Percentiles rank a stretch among this genome's conserved stretches.
Conservation (phyloP, 305 asterid genomes). For the Fraxinus angustifolia region DNA sequence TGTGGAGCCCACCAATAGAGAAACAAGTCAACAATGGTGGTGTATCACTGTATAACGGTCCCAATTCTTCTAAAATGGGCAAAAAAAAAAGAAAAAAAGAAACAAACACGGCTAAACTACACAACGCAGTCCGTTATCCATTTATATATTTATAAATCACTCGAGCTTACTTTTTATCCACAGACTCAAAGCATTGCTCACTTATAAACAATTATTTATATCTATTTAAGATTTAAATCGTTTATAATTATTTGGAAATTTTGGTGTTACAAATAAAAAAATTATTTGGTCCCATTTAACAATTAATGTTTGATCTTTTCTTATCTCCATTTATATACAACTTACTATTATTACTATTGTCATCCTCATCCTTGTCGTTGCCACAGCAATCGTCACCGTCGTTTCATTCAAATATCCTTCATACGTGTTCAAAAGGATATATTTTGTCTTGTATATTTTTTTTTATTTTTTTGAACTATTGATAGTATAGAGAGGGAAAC, state of each 20-base stretch:
- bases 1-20: no score
- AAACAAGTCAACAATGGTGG: no score
- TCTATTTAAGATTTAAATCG: no score
- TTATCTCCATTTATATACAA: not conserved
- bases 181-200: not conserved
- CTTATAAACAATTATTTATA: not conserved
- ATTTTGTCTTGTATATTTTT: not conserved
- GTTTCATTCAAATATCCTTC: not conserved
- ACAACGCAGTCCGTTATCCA: no score
- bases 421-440: not conserved
- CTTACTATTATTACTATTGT: not conserved
- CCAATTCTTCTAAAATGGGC: no score
- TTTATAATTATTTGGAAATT: not conserved
- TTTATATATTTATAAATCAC: no score
- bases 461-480: not conserved
- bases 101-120: no score
- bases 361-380: no score
- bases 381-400: no score
- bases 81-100: no score
- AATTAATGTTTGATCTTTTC: not conserved
- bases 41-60: no score
- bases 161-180: no score
- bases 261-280: not conserved
- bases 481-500: not conserved
- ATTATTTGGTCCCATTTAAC: not conserved